phyloP scores from a whole-genome alignment of 768 basidiomycete species.

The Collybiopsis confluens region DNA sequence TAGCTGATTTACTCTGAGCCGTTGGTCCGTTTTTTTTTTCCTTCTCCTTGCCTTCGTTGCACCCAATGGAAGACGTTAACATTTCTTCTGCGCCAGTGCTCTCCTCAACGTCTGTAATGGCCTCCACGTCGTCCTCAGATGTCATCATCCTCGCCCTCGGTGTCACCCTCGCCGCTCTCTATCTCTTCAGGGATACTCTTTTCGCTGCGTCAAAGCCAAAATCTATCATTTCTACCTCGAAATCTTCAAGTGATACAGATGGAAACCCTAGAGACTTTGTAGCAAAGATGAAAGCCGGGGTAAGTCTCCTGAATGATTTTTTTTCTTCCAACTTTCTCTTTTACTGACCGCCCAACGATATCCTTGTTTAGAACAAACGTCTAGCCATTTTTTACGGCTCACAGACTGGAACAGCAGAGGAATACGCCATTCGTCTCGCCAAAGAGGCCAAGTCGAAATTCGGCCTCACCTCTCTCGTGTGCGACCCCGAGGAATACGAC shows the following conservation, averaged over 20 bases:
- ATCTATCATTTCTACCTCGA: conserved; percentile 37
- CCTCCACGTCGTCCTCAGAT: conserved; percentile 66
- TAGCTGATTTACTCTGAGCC: background rate
- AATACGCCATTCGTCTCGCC: conserved; percentile 94
- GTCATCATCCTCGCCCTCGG: conserved; percentile 68
- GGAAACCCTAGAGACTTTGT: conserved; percentile 94
- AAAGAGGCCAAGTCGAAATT: conserved; percentile 98
- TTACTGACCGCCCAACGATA: background rate
- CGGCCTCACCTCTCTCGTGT: conserved; percentile 91
- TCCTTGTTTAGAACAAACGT: conserved; percentile 79
- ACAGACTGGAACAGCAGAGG: conserved; percentile 97
- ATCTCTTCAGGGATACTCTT: conserved; percentile 81
- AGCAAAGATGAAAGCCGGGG: conserved; percentile 89
- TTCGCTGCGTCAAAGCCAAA: conserved; percentile 68
- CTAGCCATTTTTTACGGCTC: conserved; percentile 97
- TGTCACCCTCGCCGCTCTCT: conserved; percentile 69
- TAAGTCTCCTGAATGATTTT: conserved; percentile 36
- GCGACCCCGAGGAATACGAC: conserved; percentile 98
- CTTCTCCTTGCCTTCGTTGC: conserved; percentile 3
- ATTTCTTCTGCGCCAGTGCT: conserved; percentile 37
- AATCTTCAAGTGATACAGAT: conserved; percentile 52
- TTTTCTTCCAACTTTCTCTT: background rate
- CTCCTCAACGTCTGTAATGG: conserved; percentile 39
- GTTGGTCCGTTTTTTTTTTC: conserved; percentile 1
- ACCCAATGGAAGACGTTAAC: conserved; percentile 8